Evolutionary conservation across 164 flowering plant genomes (phyloP).

Genomic region (Stephania yunnanensis): DNA sequence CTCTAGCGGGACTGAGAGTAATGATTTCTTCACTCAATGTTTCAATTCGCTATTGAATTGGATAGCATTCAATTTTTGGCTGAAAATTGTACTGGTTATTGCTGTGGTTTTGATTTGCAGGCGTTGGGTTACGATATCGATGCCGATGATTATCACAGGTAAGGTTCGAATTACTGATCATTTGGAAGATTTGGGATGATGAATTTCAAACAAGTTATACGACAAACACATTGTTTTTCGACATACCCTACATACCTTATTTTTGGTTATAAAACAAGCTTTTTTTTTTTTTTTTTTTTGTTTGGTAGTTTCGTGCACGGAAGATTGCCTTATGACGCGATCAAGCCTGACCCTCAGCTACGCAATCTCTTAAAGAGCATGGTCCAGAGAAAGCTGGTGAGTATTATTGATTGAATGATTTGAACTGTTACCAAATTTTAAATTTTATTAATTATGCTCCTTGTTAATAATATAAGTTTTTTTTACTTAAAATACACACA

Average conservation of each 20-base stretch:
- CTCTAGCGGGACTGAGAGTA: conserved; percentile 93
- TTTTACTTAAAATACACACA: too few species aligned
- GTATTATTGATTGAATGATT: too few species aligned
- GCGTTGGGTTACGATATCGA: conserved; percentile 27
- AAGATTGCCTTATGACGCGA: conserved; percentile 67
- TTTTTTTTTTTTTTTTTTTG: neutral
- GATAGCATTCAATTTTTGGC: neutral
- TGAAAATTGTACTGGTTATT: neutral
- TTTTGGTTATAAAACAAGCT: too few species aligned
- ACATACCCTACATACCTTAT: too few species aligned
- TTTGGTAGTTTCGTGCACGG: conserved; percentile 80
- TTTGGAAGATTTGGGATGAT: neutral
- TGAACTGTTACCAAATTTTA: too few species aligned
- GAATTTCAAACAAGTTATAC: neutral
- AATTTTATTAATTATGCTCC: too few species aligned
- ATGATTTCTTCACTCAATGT: conserved; percentile 7
- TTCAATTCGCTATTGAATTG: neutral
- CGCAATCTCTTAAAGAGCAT: conserved; percentile 56
- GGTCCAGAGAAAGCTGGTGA: conserved; percentile 61
- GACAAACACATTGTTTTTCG: too few species aligned
- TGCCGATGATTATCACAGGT: conserved; percentile 37
- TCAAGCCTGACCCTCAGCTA: conserved; percentile 57
- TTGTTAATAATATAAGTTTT: too few species aligned
- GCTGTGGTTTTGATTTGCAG: conserved; percentile 12
- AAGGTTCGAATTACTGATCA: neutral